Percentiles rank a stretch among this genome's conserved stretches.
Conservation (phyloP, 352 stramenopile species). For the Phytophthora sp. region DNA sequence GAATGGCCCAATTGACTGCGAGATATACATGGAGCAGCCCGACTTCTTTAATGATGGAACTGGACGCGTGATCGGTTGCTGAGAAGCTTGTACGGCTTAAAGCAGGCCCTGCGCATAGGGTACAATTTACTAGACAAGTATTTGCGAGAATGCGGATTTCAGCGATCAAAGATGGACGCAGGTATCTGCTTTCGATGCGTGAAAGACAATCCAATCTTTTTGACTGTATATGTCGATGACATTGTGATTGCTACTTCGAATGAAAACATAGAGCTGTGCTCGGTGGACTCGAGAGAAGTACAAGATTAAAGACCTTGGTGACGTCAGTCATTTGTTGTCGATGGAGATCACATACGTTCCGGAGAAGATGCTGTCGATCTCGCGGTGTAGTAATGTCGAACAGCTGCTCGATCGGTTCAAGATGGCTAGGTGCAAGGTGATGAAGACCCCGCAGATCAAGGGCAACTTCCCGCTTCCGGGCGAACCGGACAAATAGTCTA, state of each 20-base stretch:
- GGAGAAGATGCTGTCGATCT: background rate
- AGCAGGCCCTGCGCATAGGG: constrained; percentile 13
- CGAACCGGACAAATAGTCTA: constrained; percentile 1
- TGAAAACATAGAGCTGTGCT: constrained; percentile 9
- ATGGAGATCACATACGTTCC: background rate
- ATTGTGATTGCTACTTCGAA: constrained; percentile 7
- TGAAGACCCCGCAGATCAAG: constrained; percentile 2
- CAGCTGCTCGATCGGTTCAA: constrained; percentile 3
- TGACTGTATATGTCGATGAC: constrained; percentile 19
- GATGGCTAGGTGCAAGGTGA: constrained; percentile 4
- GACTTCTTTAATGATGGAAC: constrained; percentile 17
- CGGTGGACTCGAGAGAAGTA: background rate
- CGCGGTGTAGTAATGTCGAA: background rate
- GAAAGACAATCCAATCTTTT: constrained; percentile 9
- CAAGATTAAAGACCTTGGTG: background rate
- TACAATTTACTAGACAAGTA: constrained; percentile 12
- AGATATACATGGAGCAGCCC: constrained; percentile 19
- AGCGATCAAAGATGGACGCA: constrained; percentile 12
- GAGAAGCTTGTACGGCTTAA: constrained; percentile 6
- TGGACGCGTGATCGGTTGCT: constrained; percentile 1
- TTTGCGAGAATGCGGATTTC: constrained; percentile 4
- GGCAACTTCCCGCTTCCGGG: constrained; percentile 4
- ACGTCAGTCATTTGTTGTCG: background rate
- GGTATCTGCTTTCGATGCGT: constrained; percentile 13
- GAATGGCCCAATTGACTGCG: constrained; percentile 10